Percentiles rank a stretch among this genome's conserved stretches.
These are phyloP conservation scores for Coemansia sp. DNA, from an alignment of 192 early-diverging fungal species.

Conservation along the genomic window DNA sequence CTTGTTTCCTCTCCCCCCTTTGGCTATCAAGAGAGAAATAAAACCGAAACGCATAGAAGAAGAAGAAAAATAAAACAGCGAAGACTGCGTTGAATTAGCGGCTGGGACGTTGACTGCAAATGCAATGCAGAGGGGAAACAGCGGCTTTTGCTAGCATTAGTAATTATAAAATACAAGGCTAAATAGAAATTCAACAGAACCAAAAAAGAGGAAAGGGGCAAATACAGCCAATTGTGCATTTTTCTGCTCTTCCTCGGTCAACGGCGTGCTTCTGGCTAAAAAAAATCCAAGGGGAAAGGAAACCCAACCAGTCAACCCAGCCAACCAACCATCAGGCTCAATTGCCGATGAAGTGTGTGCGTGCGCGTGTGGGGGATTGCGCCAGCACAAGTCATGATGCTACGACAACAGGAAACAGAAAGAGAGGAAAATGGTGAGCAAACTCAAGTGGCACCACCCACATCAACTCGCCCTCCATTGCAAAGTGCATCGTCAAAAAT, in stretches of 20 bases:
- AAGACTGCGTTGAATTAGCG: constrained; percentile 11
- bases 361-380: neutral
- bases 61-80: neutral
- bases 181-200: constrained; percentile 6
- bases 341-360: neutral
- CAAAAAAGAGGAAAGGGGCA: constrained; percentile 1
- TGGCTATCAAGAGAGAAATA: neutral
- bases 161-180: constrained; percentile 4
- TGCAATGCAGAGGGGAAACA: constrained; percentile 2
- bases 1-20: neutral
- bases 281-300: neutral
- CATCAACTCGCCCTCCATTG: too few relatives aligned
- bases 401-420: neutral
- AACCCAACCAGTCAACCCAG: neutral
- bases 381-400: neutral
- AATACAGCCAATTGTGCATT: neutral
- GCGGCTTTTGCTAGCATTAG: neutral
- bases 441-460: neutral
- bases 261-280: neutral
- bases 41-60: neutral
- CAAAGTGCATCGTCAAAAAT: neutral
- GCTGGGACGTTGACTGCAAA: constrained; percentile 7
- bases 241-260: neutral
- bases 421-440: neutral
- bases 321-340: too few relatives aligned